Evolutionary conservation across 1,284 basidiomycete species (phyloP), one percentile per base, ranked within the genome.

Genomic region (Hemileia vastatrix): DNA sequence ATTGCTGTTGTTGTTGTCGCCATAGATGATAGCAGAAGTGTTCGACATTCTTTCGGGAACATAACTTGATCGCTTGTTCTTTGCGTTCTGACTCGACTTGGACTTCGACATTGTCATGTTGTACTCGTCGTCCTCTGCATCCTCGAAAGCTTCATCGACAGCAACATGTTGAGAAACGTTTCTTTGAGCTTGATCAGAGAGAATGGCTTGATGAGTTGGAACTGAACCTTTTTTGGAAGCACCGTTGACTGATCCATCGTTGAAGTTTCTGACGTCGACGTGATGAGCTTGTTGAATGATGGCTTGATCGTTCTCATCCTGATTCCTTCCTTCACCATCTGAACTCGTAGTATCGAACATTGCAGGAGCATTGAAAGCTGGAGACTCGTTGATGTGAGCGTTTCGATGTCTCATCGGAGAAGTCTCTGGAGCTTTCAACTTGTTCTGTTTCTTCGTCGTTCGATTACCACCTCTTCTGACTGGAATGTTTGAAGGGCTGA

Each of bases 381-480:
- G 71, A 43, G 67, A 68, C 1, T 66, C 67, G 61, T 68, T 71
- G 63, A 67, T 67, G 59, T 72, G 71, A 6, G 63, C 59, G 44
- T 67, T 71, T 13, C 70, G 56, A 58, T 72, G 71, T 44, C 70
- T 65, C 67, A 72, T 69, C 5, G 68, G 68, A 9, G 19, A 33
- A 3, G 23, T 33, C 6, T 31, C 23, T 19, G 24, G 21, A 23
- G 19, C 36, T 40, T 40, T 40, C 11, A 40, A 15, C 15, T 40
- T 40, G 9, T 40, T 40, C 36, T 40, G 36, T 9, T 18, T 57
- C 13, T 21, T 32, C 6, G 33, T 48, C 4, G n/a, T 5, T 57
- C 65, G 58, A 1, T 40, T 18, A n/a, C 65, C 53, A 1, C 57
- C 62, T 15, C 70, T 65, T 19, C 68, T 66, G 13, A 65, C 64